Base-by-base conservation (phyloP, 1,139 yeast species). In the Wickerhamomyces sp. region DNA sequence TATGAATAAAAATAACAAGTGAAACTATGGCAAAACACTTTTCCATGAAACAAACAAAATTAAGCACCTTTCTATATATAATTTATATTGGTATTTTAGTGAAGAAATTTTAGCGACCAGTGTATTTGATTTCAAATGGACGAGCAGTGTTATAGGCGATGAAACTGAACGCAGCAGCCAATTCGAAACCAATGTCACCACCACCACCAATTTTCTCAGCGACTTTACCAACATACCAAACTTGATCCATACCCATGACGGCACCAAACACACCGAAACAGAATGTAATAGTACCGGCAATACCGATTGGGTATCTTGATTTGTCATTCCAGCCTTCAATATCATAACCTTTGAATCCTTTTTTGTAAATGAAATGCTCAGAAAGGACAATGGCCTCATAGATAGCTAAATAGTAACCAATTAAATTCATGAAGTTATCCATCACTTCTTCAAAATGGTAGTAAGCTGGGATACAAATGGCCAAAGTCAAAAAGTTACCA, bases 371-470 rank as follows among this genome's bases (percentile, higher is more conserved):
- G 58, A 85, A 79, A 64, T 88, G 96, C 63, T 88, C 96, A 33
- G 86, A 72, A 26, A 82, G 61, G 33, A 76, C 64, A 60, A 88
- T 76, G 36, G 86, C 76, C 58, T 78, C 78, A 66, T 88, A 88
- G 57, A 88, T 83, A 44, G 95, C 87, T 59, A 88, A 72, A 76
- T 92, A 88, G 72, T 89, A 89, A 48, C 86, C 90, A 60, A 88
- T 86, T 60, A 88, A 68, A 67, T 85, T 80, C 96, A 89, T 87
- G 65, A 88, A 88, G 64, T 84, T 78, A 44, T 76, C 73, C 82
- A 88, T 83, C 55, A 84, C 89, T 12, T 63, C 52, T 44, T 72
- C 78, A 61, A 88, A 88, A 48, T 73, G 61, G 66, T 82, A 81
- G 67, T 81, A 84, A 35, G 87, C 96, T 28, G 96, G 95, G 53